Conservation (phyloP, 1,284 basidiomycete genomes). For the Ustilago curta region DNA sequence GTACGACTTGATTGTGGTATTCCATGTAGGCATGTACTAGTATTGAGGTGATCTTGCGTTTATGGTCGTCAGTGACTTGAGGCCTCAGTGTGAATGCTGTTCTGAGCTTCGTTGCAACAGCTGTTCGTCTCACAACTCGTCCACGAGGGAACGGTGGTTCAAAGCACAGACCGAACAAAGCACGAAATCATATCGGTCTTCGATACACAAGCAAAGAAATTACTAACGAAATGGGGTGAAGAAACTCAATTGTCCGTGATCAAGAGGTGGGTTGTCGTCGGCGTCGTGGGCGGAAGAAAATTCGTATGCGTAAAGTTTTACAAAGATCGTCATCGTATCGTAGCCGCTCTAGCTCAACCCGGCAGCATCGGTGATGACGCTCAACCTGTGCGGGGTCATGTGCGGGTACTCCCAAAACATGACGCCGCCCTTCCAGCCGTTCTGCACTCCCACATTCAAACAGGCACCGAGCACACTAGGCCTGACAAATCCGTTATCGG, state of each 20-base stretch:
- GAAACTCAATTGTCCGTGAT: conserved; percentile 36
- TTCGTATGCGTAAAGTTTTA: too few species aligned
- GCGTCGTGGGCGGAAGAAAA: background rate
- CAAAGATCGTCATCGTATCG: too few species aligned
- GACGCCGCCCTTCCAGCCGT: conserved; percentile 75
- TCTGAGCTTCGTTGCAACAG: too few species aligned
- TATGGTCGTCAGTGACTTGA: too few species aligned
- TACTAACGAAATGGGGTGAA: too few species aligned
- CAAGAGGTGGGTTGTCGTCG: conserved; percentile 16
- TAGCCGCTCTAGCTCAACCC: conserved; percentile 21
- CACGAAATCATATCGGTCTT: background rate
- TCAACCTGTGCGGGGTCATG: conserved; percentile 46
- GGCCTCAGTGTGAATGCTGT: too few species aligned
- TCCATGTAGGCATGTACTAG: too few species aligned
- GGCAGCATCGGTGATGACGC: conserved; percentile 44
- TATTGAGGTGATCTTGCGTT: too few species aligned
- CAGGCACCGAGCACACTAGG: conserved; percentile 74
- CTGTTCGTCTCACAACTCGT: too few species aligned
- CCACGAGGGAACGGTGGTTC: background rate
- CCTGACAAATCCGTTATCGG: conserved; percentile 75
- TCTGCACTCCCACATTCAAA: conserved; percentile 73
- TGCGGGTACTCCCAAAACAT: conserved; percentile 58
- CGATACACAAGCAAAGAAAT: background rate
- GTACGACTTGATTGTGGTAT: background rate
- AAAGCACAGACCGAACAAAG: background rate